These are phyloP conservation scores for Plasmodium relictum DNA, from an alignment of 169 alveolate genomes.

Conservation along the genomic window DNA sequence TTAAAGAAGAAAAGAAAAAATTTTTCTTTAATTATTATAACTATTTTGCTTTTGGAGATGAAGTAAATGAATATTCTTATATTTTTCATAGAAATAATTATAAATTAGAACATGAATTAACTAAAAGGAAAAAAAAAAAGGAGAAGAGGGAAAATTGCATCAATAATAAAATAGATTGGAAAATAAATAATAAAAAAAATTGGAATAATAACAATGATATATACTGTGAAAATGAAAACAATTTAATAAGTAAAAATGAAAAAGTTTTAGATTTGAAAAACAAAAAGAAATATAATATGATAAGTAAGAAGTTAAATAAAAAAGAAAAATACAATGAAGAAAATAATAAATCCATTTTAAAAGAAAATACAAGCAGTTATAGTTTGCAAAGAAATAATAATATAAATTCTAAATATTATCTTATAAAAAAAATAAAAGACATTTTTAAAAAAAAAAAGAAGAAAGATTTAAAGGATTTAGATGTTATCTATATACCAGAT, in stretches of 20 bases:
- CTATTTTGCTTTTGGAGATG: slow-evolving; percentile 5
- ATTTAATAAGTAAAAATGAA: not conserved
- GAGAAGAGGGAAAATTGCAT: not conserved
- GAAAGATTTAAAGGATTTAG: not conserved
- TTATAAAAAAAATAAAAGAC: slow-evolving; percentile 62
- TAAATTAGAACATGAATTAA: not conserved
- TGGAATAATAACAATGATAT: too few relatives aligned
- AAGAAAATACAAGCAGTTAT: not conserved
- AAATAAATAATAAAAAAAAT: too few relatives aligned
- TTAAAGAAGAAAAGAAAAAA: not conserved
- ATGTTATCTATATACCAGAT: slow-evolving; percentile 24
- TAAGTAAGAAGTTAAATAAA: not conserved
- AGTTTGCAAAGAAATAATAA: not conserved
- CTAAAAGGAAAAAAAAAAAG: not conserved
- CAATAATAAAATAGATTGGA: too few relatives aligned
- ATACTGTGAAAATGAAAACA: too few relatives aligned
- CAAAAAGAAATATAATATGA: too few relatives aligned
- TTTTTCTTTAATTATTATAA: not conserved
- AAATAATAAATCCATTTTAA: not conserved
- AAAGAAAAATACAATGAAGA: not conserved
- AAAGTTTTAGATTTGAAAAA: too few relatives aligned
- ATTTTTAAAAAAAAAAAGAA: slow-evolving; percentile 15
- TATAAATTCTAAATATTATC: slow-evolving; percentile 32
- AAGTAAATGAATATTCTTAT: not conserved
- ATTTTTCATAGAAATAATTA: not conserved